A percentile compares a stretch with the other conserved stretches of the same genome.
Evolutionary conservation across 2,329 filamentous ascomycete species (phyloP).

Genomic region (Curvularia sp.): DNA sequence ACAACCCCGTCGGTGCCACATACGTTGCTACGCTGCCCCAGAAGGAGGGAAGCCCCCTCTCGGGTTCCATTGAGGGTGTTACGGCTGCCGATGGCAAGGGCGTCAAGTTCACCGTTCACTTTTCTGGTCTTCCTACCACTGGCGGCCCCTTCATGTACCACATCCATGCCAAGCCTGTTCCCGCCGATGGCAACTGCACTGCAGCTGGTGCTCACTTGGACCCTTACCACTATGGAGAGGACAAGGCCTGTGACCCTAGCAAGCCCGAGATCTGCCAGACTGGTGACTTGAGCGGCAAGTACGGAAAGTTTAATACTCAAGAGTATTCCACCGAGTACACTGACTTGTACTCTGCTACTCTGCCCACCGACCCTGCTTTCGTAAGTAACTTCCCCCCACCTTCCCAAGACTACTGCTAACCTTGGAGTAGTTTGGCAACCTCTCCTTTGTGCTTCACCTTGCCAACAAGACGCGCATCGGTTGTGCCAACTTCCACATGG

Average conservation of each 20-base stretch:
- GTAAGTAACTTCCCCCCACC: not conserved
- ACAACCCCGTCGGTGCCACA: constrained; percentile 51
- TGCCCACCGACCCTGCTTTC: constrained; percentile 53
- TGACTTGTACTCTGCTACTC: constrained; percentile 43
- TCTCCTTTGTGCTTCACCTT: constrained; percentile 63
- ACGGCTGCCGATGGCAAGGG: constrained; percentile 49
- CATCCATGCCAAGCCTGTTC: constrained; percentile 55
- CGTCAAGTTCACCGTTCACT: constrained; percentile 51
- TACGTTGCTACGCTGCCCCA: constrained; percentile 51
- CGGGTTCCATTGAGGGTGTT: constrained; percentile 46
- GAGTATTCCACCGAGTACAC: constrained; percentile 48
- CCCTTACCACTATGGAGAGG: constrained; percentile 53
- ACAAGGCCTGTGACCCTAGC: constrained; percentile 47
- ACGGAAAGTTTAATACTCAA: constrained; percentile 49
- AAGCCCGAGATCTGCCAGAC: constrained; percentile 53
- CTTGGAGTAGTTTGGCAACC: constrained; percentile 55
- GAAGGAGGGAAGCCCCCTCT: constrained; percentile 42
- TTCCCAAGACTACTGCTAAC: no score
- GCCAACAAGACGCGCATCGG: constrained; percentile 62
- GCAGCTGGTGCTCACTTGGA: constrained; percentile 53
- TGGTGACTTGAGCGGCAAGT: constrained; percentile 57
- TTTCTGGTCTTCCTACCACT: constrained; percentile 51
- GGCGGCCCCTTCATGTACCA: constrained; percentile 59
- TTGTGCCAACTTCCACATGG: constrained; percentile 62
- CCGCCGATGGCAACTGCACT: constrained; percentile 54